Evolutionary conservation across 2,329 filamentous ascomycete genomes (phyloP), one percentile per base, ranked within the genome.

Genomic region (Colletotrichum gigasporum): DNA sequence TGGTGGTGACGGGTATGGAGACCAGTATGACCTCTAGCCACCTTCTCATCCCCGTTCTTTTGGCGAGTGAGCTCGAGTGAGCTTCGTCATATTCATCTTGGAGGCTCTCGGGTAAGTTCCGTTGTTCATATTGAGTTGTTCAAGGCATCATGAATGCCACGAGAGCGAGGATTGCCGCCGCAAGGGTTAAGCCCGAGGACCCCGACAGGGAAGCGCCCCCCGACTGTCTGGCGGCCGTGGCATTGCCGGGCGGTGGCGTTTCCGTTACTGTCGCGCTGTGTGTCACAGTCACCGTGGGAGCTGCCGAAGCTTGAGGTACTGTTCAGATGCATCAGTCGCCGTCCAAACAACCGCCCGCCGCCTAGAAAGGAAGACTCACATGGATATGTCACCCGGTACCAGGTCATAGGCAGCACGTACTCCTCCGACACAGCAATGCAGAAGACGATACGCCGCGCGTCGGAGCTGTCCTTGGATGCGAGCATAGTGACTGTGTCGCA

Each of bases 401-500:
- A 60, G 5, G 61, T 64, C n/a, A 53, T 60, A 2, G 55, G 55
- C 11, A 64, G 32, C 16, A 41, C 55, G 10, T 53, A 60, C 14
- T 34, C n/a, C 32, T 42, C 39, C 14, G 55, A 54, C 16, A 41
- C 24, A n/a, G 61, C 41, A 35, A 54, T 60, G 10, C 55, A 50
- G 8, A 64, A 60, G 7, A 60, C 37, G 32, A 61, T 61, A 10
- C 55, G 32, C 32, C 48, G 26, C 22, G 48, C 56, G 28, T 61
- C 61, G 41, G 35, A 16, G 41, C 56, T 61, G 7, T 26, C 48
- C 9, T 16, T 20, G 1, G 48, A 30, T 16, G 53, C 47, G 2
- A 61, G 18, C 48, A 64, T 26, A 5, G 56, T 64, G 26, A 61
- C 32, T 1, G 55, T 64, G 2, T 64, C 48, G 34, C 61, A 61